Conservation (phyloP, 805 yeast genomes). For the Saccharomycopsis selenospora region DNA sequence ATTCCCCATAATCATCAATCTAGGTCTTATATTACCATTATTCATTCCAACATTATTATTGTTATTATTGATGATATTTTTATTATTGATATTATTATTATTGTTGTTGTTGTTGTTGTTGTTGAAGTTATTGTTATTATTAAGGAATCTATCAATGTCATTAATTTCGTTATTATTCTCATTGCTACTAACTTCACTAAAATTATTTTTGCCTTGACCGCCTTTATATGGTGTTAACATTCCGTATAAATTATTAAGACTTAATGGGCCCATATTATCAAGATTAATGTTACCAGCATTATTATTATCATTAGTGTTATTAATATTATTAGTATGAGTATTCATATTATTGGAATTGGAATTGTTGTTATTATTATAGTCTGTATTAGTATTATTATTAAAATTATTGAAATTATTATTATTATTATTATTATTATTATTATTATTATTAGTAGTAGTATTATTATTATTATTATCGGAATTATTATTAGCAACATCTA, state of each 20-base stretch:
- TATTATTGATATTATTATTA: neutral
- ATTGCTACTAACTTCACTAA: neutral
- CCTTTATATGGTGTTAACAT: neutral
- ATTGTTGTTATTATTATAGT: neutral
- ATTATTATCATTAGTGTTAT: neutral
- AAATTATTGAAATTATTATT: neutral
- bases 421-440: conserved; percentile 1
- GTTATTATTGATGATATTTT: neutral
- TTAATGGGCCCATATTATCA: neutral
- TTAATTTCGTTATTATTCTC: neutral
- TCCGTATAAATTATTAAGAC: no score
- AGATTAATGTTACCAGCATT: neutral
- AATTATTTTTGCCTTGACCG: neutral
- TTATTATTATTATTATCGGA: neutral
- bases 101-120: neutral
- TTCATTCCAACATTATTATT: conserved; percentile 3
- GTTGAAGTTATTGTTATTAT: neutral
- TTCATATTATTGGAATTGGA: neutral
- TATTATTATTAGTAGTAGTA: neutral
- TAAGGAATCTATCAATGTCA: neutral
- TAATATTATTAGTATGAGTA: neutral
- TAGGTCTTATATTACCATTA: conserved; percentile 5
- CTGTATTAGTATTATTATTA: neutral
- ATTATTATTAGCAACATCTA: conserved; percentile 9
- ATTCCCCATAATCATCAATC: conserved; percentile 14